Conservation (phyloP, 108 stramenopile genomes). For the Chaetoceros tenuissimus region DNA sequence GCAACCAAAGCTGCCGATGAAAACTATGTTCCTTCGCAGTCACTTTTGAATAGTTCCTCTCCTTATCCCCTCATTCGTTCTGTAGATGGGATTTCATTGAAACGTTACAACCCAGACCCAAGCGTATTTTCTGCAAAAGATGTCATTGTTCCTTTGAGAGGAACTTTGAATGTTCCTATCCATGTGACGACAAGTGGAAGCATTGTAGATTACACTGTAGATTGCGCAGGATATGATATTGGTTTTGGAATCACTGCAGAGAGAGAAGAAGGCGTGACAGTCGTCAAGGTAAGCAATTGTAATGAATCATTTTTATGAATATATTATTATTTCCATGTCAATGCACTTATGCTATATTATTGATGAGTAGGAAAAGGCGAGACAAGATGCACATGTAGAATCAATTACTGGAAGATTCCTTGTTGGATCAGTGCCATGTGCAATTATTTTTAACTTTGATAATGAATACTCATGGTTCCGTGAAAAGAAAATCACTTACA, state of each 20-base stretch:
- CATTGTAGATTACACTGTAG: constrained; percentile 71
- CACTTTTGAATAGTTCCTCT: constrained; percentile 43
- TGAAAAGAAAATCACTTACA: constrained; percentile 71
- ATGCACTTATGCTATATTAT: background rate
- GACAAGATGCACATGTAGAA: constrained; percentile 52
- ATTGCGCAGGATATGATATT: constrained; percentile 51
- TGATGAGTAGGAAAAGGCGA: constrained; percentile 25
- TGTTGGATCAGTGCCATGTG: constrained; percentile 77
- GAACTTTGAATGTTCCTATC: constrained; percentile 66
- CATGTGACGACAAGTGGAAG: constrained; percentile 65
- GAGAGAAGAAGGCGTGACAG: constrained; percentile 71
- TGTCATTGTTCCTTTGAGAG: constrained; percentile 63
- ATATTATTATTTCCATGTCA: background rate
- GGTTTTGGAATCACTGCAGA: constrained; percentile 76
- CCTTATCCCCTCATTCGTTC: constrained; percentile 43
- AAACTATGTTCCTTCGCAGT: constrained; percentile 50
- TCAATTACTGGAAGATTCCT: constrained; percentile 79
- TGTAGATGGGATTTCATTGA: constrained; percentile 69
- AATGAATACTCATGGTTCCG: constrained; percentile 87
- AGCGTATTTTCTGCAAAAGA: constrained; percentile 61
- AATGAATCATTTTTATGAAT: background rate
- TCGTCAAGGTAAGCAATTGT: constrained; percentile 55
- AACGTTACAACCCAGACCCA: constrained; percentile 27
- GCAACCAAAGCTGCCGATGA: constrained; percentile 72
- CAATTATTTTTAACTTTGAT: constrained; percentile 65